Base-by-base conservation (phyloP, 2,329 filamentous ascomycete species). In the Bipolaris cookei region DNA sequence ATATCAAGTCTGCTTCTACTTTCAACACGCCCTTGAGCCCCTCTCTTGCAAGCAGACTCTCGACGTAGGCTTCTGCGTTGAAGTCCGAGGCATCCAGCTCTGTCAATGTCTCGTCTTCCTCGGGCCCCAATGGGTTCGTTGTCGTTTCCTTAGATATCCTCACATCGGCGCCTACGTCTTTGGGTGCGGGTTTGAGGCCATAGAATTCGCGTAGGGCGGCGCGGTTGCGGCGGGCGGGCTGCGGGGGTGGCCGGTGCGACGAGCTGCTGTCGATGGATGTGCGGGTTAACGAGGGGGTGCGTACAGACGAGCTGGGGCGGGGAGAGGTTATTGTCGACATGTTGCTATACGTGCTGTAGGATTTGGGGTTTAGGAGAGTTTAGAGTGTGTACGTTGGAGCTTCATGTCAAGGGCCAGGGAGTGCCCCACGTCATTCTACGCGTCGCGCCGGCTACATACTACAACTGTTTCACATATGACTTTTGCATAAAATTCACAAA, bases 161-260 rank as follows among this genome's bases (percentile, higher is more conserved):
- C 8, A 70, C 48, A 41, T 72, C 54, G 30, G 50, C 14, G 0
- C 43, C 67, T 30, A 62, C 61, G 21, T 67, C 69, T 64, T 72
- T 68, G 43, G 68, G 72, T 3, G 82, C 68, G 18, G 75, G 75
- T 64, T 88, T 89, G 47, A 98, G 84, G 73, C 95, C 95, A 79
- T 98, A 98, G 82, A 97, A 98, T 73, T 97, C 92, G 68, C 95
- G 90, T 18, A 98, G 84, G 6, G 94, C 94, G 54, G 90, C 87
- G 63, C 94, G 90, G 78, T 96, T 96, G 60, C 90, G 84, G 54
- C 85, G 83, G 18, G 63, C 66, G 80, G 81, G 84, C 79, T 59
- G 28, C 79, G 59, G 28, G 62, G 68, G 56, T 65, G 60, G 21
- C 65, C 53, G 45, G 66, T 64, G 61, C 38, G 54, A 57, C 3